Percentiles rank a stretch among this genome's conserved stretches.
phyloP scores from a whole-genome alignment of 495 filamentous ascomycete species.

The Lasiosphaeria miniovina region DNA sequence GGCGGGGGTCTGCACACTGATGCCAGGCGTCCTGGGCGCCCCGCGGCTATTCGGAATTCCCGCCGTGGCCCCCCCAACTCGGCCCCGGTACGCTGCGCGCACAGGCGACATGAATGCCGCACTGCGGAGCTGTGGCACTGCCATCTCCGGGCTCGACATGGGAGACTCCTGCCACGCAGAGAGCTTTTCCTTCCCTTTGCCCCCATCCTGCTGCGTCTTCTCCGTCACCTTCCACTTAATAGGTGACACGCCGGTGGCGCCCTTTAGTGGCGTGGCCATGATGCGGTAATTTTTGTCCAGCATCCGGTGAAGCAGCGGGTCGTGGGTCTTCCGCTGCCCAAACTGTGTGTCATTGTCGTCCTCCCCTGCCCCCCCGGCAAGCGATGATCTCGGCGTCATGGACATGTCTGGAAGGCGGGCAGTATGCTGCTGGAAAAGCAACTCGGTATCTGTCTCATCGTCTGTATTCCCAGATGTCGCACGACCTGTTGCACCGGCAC shows the following conservation, averaged over 20 bases:
- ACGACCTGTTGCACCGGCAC: slow-evolving; percentile 4
- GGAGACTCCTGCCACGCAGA: slow-evolving; percentile 56
- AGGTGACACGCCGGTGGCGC: slow-evolving; percentile 26
- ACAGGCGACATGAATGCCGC: slow-evolving; percentile 82
- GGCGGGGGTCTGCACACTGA: slow-evolving; percentile 73
- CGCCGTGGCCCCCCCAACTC: slow-evolving; percentile 13
- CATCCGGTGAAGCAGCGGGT: slow-evolving; percentile 81
- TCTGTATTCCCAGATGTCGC: slow-evolving; percentile 7
- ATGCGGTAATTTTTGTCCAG: slow-evolving; percentile 92
- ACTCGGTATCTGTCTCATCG: slow-evolving; percentile 41
- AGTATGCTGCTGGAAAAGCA: slow-evolving; percentile 42
- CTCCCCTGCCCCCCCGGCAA: slow-evolving; percentile 22
- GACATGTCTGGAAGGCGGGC: slow-evolving; percentile 54
- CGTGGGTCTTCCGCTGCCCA: slow-evolving; percentile 47
- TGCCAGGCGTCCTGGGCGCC: slow-evolving; percentile 63
- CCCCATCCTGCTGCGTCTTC: slow-evolving; percentile 21
- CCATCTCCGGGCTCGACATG: slow-evolving; percentile 72
- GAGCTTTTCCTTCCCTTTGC: slow-evolving; percentile 35
- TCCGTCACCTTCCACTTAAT: slow-evolving; percentile 37
- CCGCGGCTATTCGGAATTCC: slow-evolving; percentile 1
- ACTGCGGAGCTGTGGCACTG: slow-evolving; percentile 74
- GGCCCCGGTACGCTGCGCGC: slow-evolving; percentile 25
- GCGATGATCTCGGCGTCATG: slow-evolving; percentile 46
- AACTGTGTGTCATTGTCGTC: slow-evolving; percentile 42
- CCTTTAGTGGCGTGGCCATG: slow-evolving; percentile 79